Percentiles rank a stretch among this genome's conserved stretches.
These are phyloP conservation scores for Jackrogersella minutella DNA, from an alignment of 495 filamentous ascomycete genomes.

Conservation along the genomic window DNA sequence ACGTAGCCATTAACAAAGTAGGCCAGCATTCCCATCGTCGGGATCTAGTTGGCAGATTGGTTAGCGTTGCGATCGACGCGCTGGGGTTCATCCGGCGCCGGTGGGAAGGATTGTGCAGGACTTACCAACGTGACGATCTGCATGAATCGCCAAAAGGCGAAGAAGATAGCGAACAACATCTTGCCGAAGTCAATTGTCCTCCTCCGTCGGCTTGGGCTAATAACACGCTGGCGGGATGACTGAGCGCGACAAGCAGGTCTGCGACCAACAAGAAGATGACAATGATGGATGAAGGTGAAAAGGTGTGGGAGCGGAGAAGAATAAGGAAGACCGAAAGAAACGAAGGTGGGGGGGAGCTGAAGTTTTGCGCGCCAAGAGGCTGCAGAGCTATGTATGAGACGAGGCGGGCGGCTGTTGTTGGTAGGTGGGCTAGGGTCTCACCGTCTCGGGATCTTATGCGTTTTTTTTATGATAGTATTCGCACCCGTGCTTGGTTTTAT, in stretches of 20 bases:
- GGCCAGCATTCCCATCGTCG: conserved; percentile 86
- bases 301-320: conserved; percentile 3
- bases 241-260: background rate
- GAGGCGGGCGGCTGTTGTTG: conserved; percentile 27
- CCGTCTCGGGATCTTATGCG: conserved; percentile 12
- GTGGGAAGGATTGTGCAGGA: background rate
- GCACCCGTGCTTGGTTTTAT: background rate
- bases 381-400: conserved; percentile 29
- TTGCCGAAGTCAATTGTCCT: conserved; percentile 38
- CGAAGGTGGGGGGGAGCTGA: conserved; percentile 21
- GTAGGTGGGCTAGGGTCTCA: background rate
- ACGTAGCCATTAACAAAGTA: conserved; percentile 83
- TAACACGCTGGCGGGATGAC: background rate
- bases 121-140: conserved; percentile 79
- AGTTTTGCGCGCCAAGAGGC: conserved; percentile 34
- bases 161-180: conserved; percentile 82
- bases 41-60: conserved; percentile 61
- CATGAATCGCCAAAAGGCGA: conserved; percentile 82
- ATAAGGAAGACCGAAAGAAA: background rate
- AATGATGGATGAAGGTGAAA: conserved; percentile 3
- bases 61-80: conserved; percentile 5
- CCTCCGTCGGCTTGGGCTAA: background rate
- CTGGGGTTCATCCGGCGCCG: background rate
- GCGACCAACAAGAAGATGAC: background rate
- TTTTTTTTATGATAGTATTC: conserved; percentile 4